Percentiles rank a stretch among this genome's conserved stretches.
These are phyloP conservation scores for Sedum album DNA, from an alignment of 164 flowering plant genomes.

Conservation along the genomic window DNA sequence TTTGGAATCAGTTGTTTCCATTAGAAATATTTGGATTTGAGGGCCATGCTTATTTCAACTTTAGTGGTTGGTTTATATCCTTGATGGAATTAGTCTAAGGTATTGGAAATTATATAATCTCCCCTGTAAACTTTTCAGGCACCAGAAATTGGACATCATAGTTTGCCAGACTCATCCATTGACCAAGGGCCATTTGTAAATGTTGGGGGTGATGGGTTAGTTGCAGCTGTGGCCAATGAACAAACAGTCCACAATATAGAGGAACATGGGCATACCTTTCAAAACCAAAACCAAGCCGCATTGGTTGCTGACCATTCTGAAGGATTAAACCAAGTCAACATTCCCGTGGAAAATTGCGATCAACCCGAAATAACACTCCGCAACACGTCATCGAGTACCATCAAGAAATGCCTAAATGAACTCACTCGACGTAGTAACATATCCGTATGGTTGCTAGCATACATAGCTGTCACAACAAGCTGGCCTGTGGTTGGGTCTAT, in stretches of 20 bases:
- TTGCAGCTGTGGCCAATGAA: slow-evolving; percentile 36
- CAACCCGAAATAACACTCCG: slow-evolving; percentile 5
- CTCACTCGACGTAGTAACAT: slow-evolving; percentile 24
- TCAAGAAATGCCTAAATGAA: slow-evolving; percentile 25
- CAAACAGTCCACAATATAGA: slow-evolving; percentile 8
- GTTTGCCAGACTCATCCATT: slow-evolving; percentile 27
- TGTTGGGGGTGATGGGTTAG: slow-evolving; percentile 40
- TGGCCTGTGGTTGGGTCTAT: slow-evolving; percentile 35
- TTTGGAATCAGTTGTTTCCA: no score
- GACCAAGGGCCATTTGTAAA: slow-evolving; percentile 48
- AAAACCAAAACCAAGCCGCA: neutral
- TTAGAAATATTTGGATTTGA: neutral
- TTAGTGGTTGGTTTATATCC: neutral
- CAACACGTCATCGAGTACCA: slow-evolving; percentile 8
- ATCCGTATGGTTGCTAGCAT: slow-evolving; percentile 44
- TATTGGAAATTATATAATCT: no score
- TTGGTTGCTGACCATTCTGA: slow-evolving; percentile 5
- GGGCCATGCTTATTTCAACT: neutral
- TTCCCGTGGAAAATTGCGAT: slow-evolving; percentile 7
- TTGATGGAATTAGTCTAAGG: neutral
- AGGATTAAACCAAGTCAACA: slow-evolving; percentile 5
- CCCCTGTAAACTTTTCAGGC: slow-evolving; percentile 21
- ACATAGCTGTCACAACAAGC: slow-evolving; percentile 31
- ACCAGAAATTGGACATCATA: slow-evolving; percentile 11
- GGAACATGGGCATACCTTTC: slow-evolving; percentile 14